These are phyloP conservation scores for Candida schatavii DNA, from an alignment of 805 yeast species.

Conservation along the genomic window DNA sequence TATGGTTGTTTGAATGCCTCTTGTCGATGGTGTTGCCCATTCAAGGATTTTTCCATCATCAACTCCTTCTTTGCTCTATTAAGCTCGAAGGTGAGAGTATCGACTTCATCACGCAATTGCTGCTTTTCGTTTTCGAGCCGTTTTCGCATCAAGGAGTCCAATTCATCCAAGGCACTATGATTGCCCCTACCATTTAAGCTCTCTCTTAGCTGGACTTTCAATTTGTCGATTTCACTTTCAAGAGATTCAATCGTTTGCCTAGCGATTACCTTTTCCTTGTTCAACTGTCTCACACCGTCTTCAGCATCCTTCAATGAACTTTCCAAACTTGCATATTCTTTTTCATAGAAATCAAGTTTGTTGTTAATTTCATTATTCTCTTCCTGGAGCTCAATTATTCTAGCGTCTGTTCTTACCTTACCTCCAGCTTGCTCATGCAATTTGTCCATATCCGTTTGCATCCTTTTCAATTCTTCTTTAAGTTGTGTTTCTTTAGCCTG, in stretches of 20 bases:
- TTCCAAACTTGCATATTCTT: conserved; percentile 23
- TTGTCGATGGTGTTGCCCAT: conserved; percentile 3
- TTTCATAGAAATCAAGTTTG: conserved; percentile 25
- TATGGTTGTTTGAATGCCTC: too few relatives aligned
- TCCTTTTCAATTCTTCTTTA: conserved; percentile 15
- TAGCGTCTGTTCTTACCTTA: neutral
- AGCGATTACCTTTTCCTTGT: conserved; percentile 12
- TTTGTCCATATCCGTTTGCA: conserved; percentile 3
- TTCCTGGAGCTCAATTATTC: conserved; percentile 12
- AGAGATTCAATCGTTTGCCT: conserved; percentile 20
- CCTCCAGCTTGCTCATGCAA: neutral
- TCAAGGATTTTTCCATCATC: conserved; percentile 24
- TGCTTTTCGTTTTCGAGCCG: conserved; percentile 26
- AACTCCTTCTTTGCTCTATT: conserved; percentile 33
- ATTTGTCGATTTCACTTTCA: conserved; percentile 26
- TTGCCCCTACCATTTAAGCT: conserved; percentile 6
- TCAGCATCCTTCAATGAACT: conserved; percentile 22
- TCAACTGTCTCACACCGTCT: conserved; percentile 21
- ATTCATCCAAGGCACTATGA: conserved; percentile 20
- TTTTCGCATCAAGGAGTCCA: conserved; percentile 19
- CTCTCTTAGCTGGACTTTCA: conserved; percentile 18
- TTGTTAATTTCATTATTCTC: conserved; percentile 22
- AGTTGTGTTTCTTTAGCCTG: conserved; percentile 18
- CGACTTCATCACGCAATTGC: conserved; percentile 27
- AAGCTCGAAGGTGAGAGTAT: conserved; percentile 34